Conservation (phyloP, 1,284 basidiomycete species). For the Puccinia coronata region DNA sequence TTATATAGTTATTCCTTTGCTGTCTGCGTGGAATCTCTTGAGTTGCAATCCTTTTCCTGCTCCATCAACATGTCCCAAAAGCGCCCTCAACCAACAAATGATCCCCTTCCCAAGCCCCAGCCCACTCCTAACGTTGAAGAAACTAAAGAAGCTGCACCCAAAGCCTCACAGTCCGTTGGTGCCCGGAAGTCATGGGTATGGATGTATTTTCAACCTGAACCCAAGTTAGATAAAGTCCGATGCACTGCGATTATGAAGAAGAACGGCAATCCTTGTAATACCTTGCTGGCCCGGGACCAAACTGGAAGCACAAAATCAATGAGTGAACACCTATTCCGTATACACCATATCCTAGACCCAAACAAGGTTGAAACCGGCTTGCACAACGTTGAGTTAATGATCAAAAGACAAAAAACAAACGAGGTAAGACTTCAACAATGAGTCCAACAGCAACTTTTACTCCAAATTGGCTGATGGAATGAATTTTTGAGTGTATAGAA, state of each 20-base stretch:
- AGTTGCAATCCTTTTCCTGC: too few species aligned
- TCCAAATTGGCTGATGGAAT: neutral
- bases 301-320: too few species aligned
- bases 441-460: neutral
- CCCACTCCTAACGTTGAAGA: neutral
- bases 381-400: neutral
- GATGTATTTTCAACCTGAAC: neutral
- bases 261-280: neutral
- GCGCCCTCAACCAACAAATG: neutral
- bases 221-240: constrained; percentile 16
- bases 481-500: neutral
- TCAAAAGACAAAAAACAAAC: neutral
- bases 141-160: neutral
- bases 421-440: neutral
- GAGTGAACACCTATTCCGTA: too few species aligned
- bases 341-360: too few species aligned
- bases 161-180: neutral
- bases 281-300: too few species aligned
- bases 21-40: too few species aligned
- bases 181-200: neutral
- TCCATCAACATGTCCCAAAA: neutral
- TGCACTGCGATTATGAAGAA: neutral
- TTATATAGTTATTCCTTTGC: too few species aligned
- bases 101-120: neutral
- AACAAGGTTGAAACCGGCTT: too few species aligned